Percentiles rank a stretch among this genome's conserved stretches.
Conservation (phyloP, 2,329 filamentous ascomycete species). For the Myrmaecium sp. region DNA sequence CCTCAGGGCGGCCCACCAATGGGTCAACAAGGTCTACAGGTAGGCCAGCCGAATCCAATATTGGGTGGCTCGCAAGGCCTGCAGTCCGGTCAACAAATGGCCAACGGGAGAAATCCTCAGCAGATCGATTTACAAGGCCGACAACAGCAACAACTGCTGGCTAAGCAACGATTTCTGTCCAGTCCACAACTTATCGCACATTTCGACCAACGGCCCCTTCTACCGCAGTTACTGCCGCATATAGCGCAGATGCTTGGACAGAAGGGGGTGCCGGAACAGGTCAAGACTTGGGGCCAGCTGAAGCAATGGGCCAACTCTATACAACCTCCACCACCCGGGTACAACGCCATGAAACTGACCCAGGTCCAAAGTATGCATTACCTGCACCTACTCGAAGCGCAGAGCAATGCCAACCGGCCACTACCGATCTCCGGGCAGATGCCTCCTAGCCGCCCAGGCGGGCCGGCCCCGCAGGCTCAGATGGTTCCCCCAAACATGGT, state of each 20-base stretch:
- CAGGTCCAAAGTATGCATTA: slow-evolving; percentile 27
- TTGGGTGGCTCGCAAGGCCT: slow-evolving; percentile 12
- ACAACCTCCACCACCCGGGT: slow-evolving; percentile 16
- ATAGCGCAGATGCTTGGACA: no score
- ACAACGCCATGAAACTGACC: slow-evolving; percentile 15
- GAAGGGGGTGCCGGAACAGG: slow-evolving; percentile 30
- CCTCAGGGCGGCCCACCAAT: slow-evolving; percentile 15
- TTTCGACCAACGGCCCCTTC: slow-evolving; percentile 16
- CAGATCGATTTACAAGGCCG: slow-evolving; percentile 10
- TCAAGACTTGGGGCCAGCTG: slow-evolving; percentile 39
- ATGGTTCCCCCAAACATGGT: slow-evolving; percentile 18
- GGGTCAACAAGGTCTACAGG: slow-evolving; percentile 10
- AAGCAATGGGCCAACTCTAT: slow-evolving; percentile 37
- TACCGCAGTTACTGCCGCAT: slow-evolving; percentile 14
- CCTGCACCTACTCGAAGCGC: slow-evolving; percentile 15
- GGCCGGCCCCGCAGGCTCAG: slow-evolving; percentile 21
- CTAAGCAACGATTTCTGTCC: slow-evolving; percentile 12
- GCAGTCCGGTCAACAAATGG: slow-evolving; percentile 12
- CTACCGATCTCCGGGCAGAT: slow-evolving; percentile 2
- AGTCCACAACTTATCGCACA: slow-evolving; percentile 18
- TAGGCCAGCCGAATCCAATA: slow-evolving; percentile 12
- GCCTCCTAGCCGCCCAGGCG: slow-evolving; percentile 6
- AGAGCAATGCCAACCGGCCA: slow-evolving; percentile 4
- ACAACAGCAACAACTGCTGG: slow-evolving; percentile 13
- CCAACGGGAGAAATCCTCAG: slow-evolving; percentile 10